Evolutionary conservation across 371 early-diverging fungal species (phyloP), one percentile per base, ranked within the genome.

Genomic region (Sporodiniella umbellata): DNA sequence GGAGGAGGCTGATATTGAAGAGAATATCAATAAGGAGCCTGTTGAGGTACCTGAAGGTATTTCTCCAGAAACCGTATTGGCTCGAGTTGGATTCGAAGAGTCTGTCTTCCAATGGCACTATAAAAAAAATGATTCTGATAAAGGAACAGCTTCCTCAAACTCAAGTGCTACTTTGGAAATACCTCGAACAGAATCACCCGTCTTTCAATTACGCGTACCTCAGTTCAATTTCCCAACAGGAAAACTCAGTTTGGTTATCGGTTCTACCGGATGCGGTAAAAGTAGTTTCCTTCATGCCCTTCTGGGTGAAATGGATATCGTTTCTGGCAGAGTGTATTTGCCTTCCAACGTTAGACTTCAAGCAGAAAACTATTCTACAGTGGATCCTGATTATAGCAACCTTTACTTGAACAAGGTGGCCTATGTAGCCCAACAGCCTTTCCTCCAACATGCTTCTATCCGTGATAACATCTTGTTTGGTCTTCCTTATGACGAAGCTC

Each of bases 381-480:
- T 72, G n/a, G 78, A 70, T 42, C 53, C 72, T 15, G 69, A 35
- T 4, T 93, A 57, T 5, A 76, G 79, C 8, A 58, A 64, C 28
- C 49, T 74, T 21, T 61, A 74, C 45, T 35, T 58, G 4, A 70
- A 78, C 21, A 73, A 75, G 2, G 72, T 93, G 2, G 92, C 88
- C 1, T 93, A 86, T 66, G 89, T 88, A 14, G 70, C 90, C 12
- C 93, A 93, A 52, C 66, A 84, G 38, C 89, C 94, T 2, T 94
- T 91, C 85, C 38, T 58, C 26, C 83, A 81, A 43, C 90, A 93
- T 50, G 88, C 82, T 12, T 79, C 90, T 0, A 81, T 94, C 31
- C 80, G 87, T 33, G 87, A 92, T 40, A 95, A 95, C 54, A 89
- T 95, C 42, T 58, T 92, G 26, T 95, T 95, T 67, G 94, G 94